These are phyloP conservation scores for Posidonia australis DNA, from an alignment of 106 monocot species.

Conservation along the genomic window DNA sequence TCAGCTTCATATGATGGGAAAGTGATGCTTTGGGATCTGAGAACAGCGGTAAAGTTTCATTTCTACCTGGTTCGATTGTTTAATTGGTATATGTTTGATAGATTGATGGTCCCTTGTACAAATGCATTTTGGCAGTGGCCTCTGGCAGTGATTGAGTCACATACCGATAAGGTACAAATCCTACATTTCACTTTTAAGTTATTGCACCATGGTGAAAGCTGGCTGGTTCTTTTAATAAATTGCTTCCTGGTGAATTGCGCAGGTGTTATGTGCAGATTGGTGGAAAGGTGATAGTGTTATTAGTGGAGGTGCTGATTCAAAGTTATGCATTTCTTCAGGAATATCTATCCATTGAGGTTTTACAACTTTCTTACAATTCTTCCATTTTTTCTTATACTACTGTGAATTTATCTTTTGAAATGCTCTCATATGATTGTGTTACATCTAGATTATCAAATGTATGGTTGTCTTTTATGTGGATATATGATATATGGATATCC, in stretches of 20 bases:
- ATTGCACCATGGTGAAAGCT: neutral
- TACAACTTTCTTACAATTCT: neutral
- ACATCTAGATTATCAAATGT: no score
- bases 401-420: no score
- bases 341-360: slow-evolving; percentile 36
- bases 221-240: neutral
- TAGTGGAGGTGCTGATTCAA: slow-evolving; percentile 91
- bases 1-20: slow-evolving; percentile 94
- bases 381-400: no score
- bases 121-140: slow-evolving; percentile 56
- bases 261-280: slow-evolving; percentile 88
- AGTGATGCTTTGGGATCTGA: slow-evolving; percentile 96
- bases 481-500: no score
- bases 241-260: neutral
- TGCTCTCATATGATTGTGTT: no score
- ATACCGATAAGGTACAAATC: slow-evolving; percentile 59
- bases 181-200: neutral
- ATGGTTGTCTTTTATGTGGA: no score
- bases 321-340: slow-evolving; percentile 61
- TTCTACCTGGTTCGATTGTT: neutral
- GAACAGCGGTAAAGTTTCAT: slow-evolving; percentile 60
- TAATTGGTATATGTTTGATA: slow-evolving; percentile 1
- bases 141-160: slow-evolving; percentile 56
- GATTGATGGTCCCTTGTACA: neutral
- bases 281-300: slow-evolving; percentile 81